Evolutionary conservation across 768 basidiomycete genomes (phyloP), one percentile per base, ranked within the genome.

Genomic region (Kwoniella heveanensis): DNA sequence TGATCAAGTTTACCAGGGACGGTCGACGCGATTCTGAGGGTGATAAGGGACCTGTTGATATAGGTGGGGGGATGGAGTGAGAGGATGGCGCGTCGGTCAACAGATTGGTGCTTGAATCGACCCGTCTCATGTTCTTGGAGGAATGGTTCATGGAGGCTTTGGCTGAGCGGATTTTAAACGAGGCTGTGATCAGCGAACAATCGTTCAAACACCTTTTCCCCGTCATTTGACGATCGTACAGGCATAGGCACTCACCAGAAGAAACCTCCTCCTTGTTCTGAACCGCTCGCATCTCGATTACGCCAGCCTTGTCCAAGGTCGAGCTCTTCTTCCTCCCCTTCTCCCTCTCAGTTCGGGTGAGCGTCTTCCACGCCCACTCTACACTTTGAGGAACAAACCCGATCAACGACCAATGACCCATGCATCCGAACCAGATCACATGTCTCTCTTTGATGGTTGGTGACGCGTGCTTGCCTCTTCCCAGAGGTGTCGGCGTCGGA

Each of bases 11-110:
- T 27, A 65, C 69, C 3, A 71, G 36, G 2, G 72, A 72, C 15
- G 67, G 62, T 29, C 72, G 65, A n/a, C 70, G 72, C 10, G 70
- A 72, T 29, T 70, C 70, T n/a, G 54, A 37, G n/a, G 71, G 68
- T 13, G 54, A 49, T 44, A 60, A 32, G 7, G 71, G 57, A 24
- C 58, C 52, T 37, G 56, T 47, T 12, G 69, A 62, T 39, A 68
- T 54, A 13, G 64, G 47, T 15, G 64, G 30, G 13, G 59, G 22
- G 39, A 54, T 66, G n/a, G 69, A 27, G 37, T 71, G 72, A 9
- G 65, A 55, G 24, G 73, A 62, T 19, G 68, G 47, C 15, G 62
- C 32, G 2, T 53, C 60, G 29, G 53, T 39, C 27, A 56, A 32
- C 6, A 72, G 57, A 36, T 68, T 68, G 46, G 59, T 60, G n/a